A percentile compares a stretch with the other conserved stretches of the same genome.
phyloP scores from a whole-genome alignment of 202 grass and related monocot species.

The Eragrostis tef region DNA sequence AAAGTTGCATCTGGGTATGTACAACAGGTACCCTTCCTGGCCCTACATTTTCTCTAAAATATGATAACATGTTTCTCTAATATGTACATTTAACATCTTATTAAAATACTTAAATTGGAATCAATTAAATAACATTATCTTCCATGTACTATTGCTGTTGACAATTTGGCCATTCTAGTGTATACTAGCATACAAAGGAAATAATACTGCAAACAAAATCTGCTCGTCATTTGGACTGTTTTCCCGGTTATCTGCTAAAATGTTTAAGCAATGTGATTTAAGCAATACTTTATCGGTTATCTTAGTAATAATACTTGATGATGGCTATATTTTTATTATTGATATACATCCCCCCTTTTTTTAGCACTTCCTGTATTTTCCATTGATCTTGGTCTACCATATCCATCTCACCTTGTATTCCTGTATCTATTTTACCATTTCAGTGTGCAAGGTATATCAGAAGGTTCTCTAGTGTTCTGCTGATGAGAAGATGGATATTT shows the following conservation, averaged over 20 bases:
- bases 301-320: background rate
- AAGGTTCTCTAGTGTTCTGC: background rate
- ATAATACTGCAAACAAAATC: background rate
- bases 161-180: background rate
- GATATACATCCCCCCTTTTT: background rate
- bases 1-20: constrained; percentile 27
- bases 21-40: constrained; percentile 43
- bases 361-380: background rate
- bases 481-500: background rate
- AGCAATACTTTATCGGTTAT: background rate
- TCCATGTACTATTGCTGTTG: background rate
- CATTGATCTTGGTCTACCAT: background rate
- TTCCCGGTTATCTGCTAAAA: background rate
- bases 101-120: constrained; percentile 20
- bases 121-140: background rate
- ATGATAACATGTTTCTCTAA: constrained; percentile 28
- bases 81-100: constrained; percentile 21
- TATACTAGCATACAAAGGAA: background rate
- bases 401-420: background rate
- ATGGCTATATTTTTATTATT: background rate
- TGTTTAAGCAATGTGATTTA: background rate
- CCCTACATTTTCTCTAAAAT: background rate
- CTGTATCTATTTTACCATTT: constrained; percentile 5
- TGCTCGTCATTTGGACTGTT: background rate
- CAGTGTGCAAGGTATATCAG: constrained; percentile 11